Conservation (phyloP, 1,284 basidiomycete species). For the Anthracocystis panici-leucophaei region DNA sequence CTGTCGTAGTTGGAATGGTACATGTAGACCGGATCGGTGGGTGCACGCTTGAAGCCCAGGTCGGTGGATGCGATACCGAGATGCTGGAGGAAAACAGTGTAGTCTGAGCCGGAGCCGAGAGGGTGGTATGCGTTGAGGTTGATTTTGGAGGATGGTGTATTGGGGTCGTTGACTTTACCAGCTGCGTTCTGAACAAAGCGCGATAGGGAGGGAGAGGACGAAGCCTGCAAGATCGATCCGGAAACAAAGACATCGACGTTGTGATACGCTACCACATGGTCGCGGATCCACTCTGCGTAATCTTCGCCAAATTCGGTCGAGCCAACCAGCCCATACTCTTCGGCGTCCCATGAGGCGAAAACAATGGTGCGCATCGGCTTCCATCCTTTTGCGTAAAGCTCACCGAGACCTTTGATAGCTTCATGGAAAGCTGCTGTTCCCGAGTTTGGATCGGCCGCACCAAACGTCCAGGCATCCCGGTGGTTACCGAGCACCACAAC, state of each 20-base stretch:
- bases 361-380: conserved; percentile 87
- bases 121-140: conserved; percentile 36
- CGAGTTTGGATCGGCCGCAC: conserved; percentile 84
- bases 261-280: conserved; percentile 85
- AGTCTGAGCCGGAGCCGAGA: conserved; percentile 75
- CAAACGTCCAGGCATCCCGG: conserved; percentile 69
- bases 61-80: conserved; percentile 71
- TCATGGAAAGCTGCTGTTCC: conserved; percentile 89
- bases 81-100: conserved; percentile 78
- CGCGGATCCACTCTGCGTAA: conserved; percentile 82
- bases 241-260: conserved; percentile 81
- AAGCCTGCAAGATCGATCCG: conserved; percentile 76
- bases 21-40: conserved; percentile 68
- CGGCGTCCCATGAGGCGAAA: conserved; percentile 92
- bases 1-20: conserved; percentile 81
- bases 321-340: conserved; percentile 90
- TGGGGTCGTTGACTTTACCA: conserved; percentile 72
- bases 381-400: conserved; percentile 82
- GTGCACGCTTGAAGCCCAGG: conserved; percentile 64
- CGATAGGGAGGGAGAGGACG: conserved; percentile 81
- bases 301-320: conserved; percentile 91
- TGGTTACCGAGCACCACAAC: conserved; percentile 82
- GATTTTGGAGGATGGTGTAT: conserved; percentile 23
- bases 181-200: conserved; percentile 79
- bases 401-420: conserved; percentile 83